Percentiles rank a stretch among this genome's conserved stretches.
Evolutionary conservation across 2,329 filamentous ascomycete genomes (phyloP).

Genomic region (Pseudomassariella vexata): DNA sequence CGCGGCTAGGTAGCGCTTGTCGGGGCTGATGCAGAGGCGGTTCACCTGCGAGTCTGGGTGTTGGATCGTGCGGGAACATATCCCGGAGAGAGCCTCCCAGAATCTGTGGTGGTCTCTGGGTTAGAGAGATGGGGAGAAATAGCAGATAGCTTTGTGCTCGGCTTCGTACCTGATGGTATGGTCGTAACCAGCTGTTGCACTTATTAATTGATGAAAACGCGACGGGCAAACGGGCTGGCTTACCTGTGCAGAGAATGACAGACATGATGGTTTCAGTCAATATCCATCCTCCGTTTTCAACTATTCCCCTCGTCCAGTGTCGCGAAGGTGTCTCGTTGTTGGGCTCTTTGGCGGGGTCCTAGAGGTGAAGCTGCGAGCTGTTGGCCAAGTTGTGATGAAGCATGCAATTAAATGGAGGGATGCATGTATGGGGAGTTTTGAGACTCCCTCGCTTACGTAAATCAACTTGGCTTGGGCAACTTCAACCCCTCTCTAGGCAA

Average conservation of each 20-base stretch:
- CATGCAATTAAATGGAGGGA: too few species aligned
- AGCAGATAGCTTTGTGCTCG: conserved; percentile 1
- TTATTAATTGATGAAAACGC: conserved; percentile 8
- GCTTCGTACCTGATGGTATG: conserved; percentile 52
- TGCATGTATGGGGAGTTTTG: too few species aligned
- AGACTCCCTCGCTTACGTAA: too few species aligned
- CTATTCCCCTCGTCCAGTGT: too few species aligned
- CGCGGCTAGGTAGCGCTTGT: conserved; percentile 94
- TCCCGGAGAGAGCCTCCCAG: conserved; percentile 96
- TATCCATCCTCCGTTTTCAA: too few species aligned
- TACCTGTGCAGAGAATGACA: conserved; percentile 59
- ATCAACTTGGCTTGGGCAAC: too few species aligned
- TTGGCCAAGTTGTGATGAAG: too few species aligned
- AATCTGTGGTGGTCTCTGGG: conserved; percentile 52
- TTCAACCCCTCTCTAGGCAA: too few species aligned
- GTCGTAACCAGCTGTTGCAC: conserved; percentile 50
- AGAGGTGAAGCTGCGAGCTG: too few species aligned
- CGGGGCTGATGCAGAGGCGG: conserved; percentile 93
- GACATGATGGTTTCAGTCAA: conserved; percentile 37
- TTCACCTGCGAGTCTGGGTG: conserved; percentile 98
- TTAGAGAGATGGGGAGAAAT: background rate
- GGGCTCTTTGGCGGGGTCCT: too few species aligned
- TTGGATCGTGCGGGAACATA: conserved; percentile 96
- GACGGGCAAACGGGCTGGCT: conserved; percentile 5
- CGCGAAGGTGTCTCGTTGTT: too few species aligned